Base-by-base conservation (phyloP, 1,139 yeast genomes). In the Kurtzmaniella quercitrusa region DNA sequence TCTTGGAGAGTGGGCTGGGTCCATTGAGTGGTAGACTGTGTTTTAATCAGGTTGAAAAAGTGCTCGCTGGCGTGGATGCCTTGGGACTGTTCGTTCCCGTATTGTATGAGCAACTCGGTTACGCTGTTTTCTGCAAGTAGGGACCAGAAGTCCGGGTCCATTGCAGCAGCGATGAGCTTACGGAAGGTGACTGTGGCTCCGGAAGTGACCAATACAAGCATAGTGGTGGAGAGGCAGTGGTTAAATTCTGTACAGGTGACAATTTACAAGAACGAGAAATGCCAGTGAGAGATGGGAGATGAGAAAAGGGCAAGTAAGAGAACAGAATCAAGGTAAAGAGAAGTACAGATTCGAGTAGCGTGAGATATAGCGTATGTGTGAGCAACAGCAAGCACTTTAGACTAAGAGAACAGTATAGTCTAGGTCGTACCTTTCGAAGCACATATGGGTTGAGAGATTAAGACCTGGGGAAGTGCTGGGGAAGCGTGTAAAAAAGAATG, bases 161-260 rank as follows among this genome's bases (percentile, higher is more conserved):
- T 49, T 0, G 76, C 63, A 3, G 67, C 54, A 27, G 62, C 60
- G 1, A 89, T 60, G n/a, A 89, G 70, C 14, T 58, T 62, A 6
- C 71, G 68, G 59, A 89, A 89, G 0, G 95, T 85, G 11, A 84
- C 88, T 0, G 96, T 88, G 1, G 95, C 96, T 0, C 96, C 96
- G 1, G 94, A 85, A 0, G 95, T 82, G 9, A 85, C 80, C 37
- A 83, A 64, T 2, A 77, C 59, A 16, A 45, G 29, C 60, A 55
- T 57, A 21, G 25, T 17, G 17, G 37, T 34, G n/a, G n/a, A n/a
- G n/a, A n/a, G n/a, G n/a, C 6, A 18, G 23, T 8, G 21, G 31
- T 6, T 27, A 7, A n/a, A 27, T 10, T 27, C 12, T 27, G 31
- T 27, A 27, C 31, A 27, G 31, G 31, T 11, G 7, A 23, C 11